These are phyloP conservation scores for Jasminum sambac DNA, from an alignment of 257 asterid species.

Conservation along the genomic window DNA sequence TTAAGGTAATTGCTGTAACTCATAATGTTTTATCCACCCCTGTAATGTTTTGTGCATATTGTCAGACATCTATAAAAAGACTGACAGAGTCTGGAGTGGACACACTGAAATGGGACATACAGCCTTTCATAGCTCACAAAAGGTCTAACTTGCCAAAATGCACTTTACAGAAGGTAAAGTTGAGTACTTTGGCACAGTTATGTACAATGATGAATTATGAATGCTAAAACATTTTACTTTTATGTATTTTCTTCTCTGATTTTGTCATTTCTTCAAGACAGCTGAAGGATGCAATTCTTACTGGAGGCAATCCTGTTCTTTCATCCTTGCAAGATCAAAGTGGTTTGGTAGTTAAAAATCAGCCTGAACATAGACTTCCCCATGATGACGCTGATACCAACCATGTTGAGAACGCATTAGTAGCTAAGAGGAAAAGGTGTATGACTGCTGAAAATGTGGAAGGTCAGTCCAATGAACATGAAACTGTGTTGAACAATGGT, in stretches of 20 bases:
- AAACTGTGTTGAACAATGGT: conserved; percentile 24
- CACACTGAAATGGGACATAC: conserved; percentile 37
- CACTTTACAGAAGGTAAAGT: conserved; percentile 46
- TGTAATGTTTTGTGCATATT: conserved; percentile 13
- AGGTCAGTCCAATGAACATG: conserved; percentile 26
- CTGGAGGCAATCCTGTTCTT: conserved; percentile 41
- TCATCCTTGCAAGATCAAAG: conserved; percentile 56
- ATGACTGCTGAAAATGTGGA: conserved; percentile 26
- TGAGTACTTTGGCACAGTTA: conserved; percentile 9
- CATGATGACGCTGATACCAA: conserved; percentile 13
- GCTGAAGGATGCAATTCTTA: conserved; percentile 56
- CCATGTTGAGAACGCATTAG: conserved; percentile 29
- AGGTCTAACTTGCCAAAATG: conserved; percentile 29
- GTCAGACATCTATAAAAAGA: conserved; percentile 29
- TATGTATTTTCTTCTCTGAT: conserved; percentile 18
- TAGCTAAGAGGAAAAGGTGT: conserved; percentile 35
- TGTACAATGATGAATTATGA: not conserved
- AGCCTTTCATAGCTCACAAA: conserved; percentile 39
- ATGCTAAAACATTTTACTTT: not conserved
- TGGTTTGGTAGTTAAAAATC: conserved; percentile 41
- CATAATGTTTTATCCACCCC: conserved; percentile 11
- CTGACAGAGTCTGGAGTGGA: conserved; percentile 26
- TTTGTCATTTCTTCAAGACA: conserved; percentile 30
- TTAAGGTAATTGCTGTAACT: not conserved
- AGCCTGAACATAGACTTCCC: conserved; percentile 24